Base-by-base conservation (phyloP, 257 asterid species). In the Solanum sejunctum region DNA sequence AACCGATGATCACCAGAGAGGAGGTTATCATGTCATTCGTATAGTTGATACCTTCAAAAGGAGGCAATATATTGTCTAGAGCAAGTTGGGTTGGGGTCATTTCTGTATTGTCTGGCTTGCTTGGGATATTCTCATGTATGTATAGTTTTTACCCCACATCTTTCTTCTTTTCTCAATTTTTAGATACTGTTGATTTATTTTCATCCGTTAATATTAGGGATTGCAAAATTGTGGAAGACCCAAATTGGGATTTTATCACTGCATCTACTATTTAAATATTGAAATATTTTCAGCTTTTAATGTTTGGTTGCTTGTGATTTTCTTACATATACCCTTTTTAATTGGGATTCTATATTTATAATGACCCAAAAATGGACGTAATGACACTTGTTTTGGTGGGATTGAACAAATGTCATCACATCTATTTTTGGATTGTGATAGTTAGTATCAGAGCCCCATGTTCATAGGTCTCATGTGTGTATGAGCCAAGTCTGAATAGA, bases 81-180 rank as follows among this genome's bases (percentile, higher is more conserved):
- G 91, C 88, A 96, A 96, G 90, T 96, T 96, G 39, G 99, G 98
- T 8, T 96, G 99, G 99, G 99, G 99, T 10, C 99, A 94, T 87
- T 96, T 96, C 85, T 96, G 98, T 80, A 96, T 98, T 60, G 99
- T 96, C 9, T 96, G 99, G 99, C 93, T 96, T 12, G 96, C 98
- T 81, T 96, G 98, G 98, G 98, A 96, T 82, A 88, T 90, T 83
- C 93, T 88, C 6, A 93, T 92, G 88, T 94, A 96, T 49, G 82
- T 77, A 77, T 8, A 61, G 49, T 51, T 45, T 12, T 32, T 32
- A 32, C 20, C 16, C 0, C 16, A 49, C 8, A 8, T 1, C 10
- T 15, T 49, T 43, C 12, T 21, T 13, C n/a, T 72, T 67, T 3
- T 3, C 7, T 41, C 18, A 39, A 12, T 10, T 70, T 20, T 71